phyloP scores from a whole-genome alignment of 768 basidiomycete genomes.

The Kwoniella botswanensis region DNA sequence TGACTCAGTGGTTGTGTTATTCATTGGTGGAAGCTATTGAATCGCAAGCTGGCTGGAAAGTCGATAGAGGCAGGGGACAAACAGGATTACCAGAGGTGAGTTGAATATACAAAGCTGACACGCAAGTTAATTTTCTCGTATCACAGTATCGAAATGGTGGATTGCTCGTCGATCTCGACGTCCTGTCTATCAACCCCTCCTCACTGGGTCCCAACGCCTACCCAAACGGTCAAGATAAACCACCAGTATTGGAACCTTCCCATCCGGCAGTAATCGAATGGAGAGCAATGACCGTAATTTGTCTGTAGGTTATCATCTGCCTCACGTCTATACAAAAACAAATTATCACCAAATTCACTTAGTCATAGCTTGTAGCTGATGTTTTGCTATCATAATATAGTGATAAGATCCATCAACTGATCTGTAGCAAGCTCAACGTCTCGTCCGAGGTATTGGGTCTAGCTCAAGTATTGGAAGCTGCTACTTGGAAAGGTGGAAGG shows the following conservation, averaged over 20 bases:
- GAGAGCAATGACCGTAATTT: slow-evolving; percentile 93
- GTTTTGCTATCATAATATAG: slow-evolving; percentile 59
- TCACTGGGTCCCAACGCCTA: slow-evolving; percentile 60
- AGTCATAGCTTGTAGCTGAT: background rate
- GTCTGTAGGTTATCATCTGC: slow-evolving; percentile 67
- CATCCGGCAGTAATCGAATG: slow-evolving; percentile 91
- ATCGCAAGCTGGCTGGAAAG: slow-evolving; percentile 74
- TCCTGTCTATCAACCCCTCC: slow-evolving; percentile 70
- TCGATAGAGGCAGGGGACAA: slow-evolving; percentile 76
- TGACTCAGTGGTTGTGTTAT: slow-evolving; percentile 93
- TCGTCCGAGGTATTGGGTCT: slow-evolving; percentile 67
- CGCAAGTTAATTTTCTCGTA: background rate
- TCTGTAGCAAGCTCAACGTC: slow-evolving; percentile 68
- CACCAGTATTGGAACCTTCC: slow-evolving; percentile 67
- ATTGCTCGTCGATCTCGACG: slow-evolving; percentile 80
- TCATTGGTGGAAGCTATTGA: slow-evolving; percentile 84
- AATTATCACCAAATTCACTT: slow-evolving; percentile 1
- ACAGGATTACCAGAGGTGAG: slow-evolving; percentile 81
- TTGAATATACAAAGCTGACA: background rate
- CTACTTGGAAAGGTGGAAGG: slow-evolving; percentile 95
- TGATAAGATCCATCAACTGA: slow-evolving; percentile 75
- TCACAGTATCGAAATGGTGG: slow-evolving; percentile 84
- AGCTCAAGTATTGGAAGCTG: slow-evolving; percentile 88
- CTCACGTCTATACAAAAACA: background rate
- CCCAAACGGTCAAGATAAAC: slow-evolving; percentile 56